These are phyloP conservation scores for Cercophora scortea DNA, from an alignment of 495 filamentous ascomycete genomes.

Conservation along the genomic window DNA sequence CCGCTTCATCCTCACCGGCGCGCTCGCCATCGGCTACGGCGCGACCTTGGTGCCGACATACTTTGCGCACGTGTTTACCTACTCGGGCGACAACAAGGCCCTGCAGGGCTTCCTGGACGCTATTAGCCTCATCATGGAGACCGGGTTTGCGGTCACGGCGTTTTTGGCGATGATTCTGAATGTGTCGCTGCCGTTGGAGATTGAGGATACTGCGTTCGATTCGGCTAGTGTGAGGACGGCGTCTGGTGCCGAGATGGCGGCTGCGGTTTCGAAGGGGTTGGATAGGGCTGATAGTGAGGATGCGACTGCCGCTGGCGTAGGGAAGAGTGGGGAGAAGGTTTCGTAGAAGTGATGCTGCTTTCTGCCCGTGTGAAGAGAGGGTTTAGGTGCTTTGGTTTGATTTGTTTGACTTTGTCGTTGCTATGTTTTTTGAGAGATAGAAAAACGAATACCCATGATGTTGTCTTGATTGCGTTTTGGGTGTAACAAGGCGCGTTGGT, in stretches of 20 bases:
- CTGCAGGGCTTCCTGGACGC: slow-evolving; percentile 77
- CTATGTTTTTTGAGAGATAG: too few species aligned
- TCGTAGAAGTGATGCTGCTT: too few species aligned
- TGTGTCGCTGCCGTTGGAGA: slow-evolving; percentile 62
- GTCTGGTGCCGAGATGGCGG: neutral
- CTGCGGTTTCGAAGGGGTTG: neutral
- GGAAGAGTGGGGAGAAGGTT: too few species aligned
- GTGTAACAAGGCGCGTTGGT: too few species aligned
- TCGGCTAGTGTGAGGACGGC: neutral
- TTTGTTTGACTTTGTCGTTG: too few species aligned
- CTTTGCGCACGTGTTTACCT: slow-evolving; percentile 71
- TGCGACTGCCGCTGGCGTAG: too few species aligned
- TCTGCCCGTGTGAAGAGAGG: too few species aligned
- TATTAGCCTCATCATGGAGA: slow-evolving; percentile 72
- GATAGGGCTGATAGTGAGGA: neutral
- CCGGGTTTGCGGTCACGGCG: slow-evolving; percentile 67
- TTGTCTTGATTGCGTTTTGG: too few species aligned
- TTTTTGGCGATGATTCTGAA: slow-evolving; percentile 68
- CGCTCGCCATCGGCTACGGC: slow-evolving; percentile 68
- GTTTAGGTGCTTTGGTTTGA: too few species aligned
- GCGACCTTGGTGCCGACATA: slow-evolving; percentile 76
- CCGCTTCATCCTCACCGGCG: slow-evolving; percentile 78
- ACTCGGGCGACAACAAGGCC: slow-evolving; percentile 56
- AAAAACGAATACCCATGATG: too few species aligned
- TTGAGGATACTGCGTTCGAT: slow-evolving; percentile 37